Evolutionary conservation across 371 early-diverging fungal genomes (phyloP).

Genomic region (Mucor velutinosus): DNA sequence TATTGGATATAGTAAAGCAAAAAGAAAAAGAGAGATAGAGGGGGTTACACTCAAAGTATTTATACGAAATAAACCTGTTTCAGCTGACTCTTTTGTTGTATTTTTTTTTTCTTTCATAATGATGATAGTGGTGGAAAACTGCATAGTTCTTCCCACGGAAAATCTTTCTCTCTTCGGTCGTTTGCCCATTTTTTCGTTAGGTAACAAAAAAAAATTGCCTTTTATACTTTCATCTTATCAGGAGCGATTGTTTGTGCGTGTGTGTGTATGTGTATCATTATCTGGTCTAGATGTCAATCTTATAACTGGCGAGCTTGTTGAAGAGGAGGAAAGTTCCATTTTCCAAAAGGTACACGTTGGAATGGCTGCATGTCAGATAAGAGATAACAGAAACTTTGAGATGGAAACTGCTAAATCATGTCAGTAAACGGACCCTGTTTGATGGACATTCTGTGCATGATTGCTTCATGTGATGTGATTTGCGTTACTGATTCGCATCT

Average conservation of each 20-base stretch:
- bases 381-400: too few relatives aligned
- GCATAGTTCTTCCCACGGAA: not conserved
- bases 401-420: not conserved
- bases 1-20: not conserved
- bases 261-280: not conserved
- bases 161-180: not conserved
- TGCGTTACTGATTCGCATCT: not conserved
- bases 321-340: not conserved
- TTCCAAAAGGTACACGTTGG: not conserved
- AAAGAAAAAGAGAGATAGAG: not conserved
- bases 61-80: conserved; percentile 1
- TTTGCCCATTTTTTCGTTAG: not conserved
- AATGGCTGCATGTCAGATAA: too few relatives aligned
- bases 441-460: not conserved
- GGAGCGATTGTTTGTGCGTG: not conserved
- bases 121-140: not conserved
- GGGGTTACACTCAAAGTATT: not conserved
- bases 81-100: not conserved
- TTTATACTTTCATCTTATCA: not conserved
- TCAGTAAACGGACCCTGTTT: not conserved
- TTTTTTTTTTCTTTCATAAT: not conserved
- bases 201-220: not conserved
- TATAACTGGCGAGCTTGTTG: too few relatives aligned
- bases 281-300: not conserved
- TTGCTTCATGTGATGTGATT: not conserved